Base-by-base conservation (phyloP, 352 stramenopile species). In the Phytophthora gonapodyides region DNA sequence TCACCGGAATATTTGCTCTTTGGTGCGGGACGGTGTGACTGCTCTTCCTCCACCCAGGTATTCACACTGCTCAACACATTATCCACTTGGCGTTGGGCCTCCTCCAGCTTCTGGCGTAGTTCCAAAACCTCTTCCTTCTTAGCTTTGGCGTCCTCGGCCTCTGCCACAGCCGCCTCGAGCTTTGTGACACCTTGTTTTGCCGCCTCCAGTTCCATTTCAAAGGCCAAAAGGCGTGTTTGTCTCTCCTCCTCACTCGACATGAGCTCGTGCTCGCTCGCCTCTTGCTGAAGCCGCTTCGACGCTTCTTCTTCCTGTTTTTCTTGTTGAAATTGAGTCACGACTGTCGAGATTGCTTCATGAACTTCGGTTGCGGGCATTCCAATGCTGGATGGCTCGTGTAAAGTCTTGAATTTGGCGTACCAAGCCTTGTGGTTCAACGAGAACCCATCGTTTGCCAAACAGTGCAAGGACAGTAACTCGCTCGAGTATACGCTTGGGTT, bases 51-150 rank as follows among this genome's bases (percentile, higher is more conserved):
- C 11, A 66, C 33, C 48, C 74, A 82, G 8, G 19, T 60, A n/a
- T 55, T 60, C 6, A 57, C 67, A 30, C 43, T 42, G 5, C 9
- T 16, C 12, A 69, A 59, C 5, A 71, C 64, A 17, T 38, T 52
- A 15, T 88, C 78, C 8, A 77, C 31, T 3, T 64, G 69, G 37
- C 67, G 71, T n/a, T 76, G 64, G 5, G 64, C 68, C 16, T 62
- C 55, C 4, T 85, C 73, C 30, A 82, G n/a, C 6, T 63, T 71
- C 10, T 63, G 55, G 7, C 74, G 71, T n/a, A 87, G 59, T 40
- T 87, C 82, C 0, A 68, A 46, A 34, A 88, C 43, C 34, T 93
- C 82, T 31, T 93, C 84, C 58, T 93, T 93, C 56, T 93, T 93
- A 19, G 75, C 78, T 48, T 90, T 93, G 12, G 75, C 68, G 40